Base-by-base conservation (phyloP, 345 rosid genomes). In the Kernera saxatilis region DNA sequence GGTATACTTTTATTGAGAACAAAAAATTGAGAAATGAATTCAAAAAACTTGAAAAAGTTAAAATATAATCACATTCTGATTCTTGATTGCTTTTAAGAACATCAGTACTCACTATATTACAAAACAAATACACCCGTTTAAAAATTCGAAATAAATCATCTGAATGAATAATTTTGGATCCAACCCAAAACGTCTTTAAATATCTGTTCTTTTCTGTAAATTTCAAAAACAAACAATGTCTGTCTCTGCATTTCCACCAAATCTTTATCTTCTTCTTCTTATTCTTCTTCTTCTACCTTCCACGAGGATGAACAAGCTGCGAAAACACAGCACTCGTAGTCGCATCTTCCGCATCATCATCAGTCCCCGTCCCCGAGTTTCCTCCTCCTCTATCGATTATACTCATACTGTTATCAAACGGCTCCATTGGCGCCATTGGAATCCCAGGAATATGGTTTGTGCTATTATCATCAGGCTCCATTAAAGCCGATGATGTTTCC, bases 271-370 rank as follows among this genome's bases (percentile, higher is more conserved):
- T 41, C 61, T 36, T 45, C 39, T 26, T n/a, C 54, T 46, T 37
- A 0, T 1, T 36, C 14, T n/a, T 41, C 62, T 37, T 40, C 71
- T 80, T 72, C 71, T 66, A 94, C 74, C 99, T 86, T 74, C 99
- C 99, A 18, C 98, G 91, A 71, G 99, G 99, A 81, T 94, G 91
- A 40, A 94, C 98, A 35, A 94, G 90, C 83, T 94, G 99, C 8
- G 99, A 94, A 72, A 94, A 94, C 60, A 94, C 99, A 15, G 96
- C 93, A 80, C 93, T 94, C 0, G 93, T 86, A 10, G 99, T 87
- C 18, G 83, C 96, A 60, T 89, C 97, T 74, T 83, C 99, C 2
- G 83, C 86, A 67, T 90, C 97, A 77, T 87, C 91, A 72, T 82
- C 92, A 6, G 91, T 83, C 61, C 75, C 82, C 0, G 95, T 84